Percentiles rank a stretch among this genome's conserved stretches.
phyloP scores from a whole-genome alignment of 352 stramenopile species.

The Elongisporangium anandrum region DNA sequence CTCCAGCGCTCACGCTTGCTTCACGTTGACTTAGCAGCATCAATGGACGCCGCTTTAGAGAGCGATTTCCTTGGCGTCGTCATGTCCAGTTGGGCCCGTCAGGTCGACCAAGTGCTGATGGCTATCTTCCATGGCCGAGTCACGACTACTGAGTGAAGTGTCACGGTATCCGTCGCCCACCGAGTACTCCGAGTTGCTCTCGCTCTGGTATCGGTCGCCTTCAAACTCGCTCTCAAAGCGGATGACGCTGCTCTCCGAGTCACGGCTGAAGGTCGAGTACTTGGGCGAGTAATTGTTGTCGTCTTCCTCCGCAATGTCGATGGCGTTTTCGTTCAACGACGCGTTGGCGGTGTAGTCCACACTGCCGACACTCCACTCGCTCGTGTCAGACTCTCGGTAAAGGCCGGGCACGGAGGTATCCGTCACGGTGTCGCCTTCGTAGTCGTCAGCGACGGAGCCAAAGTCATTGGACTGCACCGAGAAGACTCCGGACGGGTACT shows the following conservation, averaged over 20 bases:
- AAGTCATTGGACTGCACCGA: neutral
- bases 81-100: neutral
- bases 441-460: neutral
- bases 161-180: neutral
- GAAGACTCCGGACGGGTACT: neutral
- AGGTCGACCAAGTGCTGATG: neutral
- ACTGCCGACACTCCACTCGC: neutral
- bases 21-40: neutral
- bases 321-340: neutral
- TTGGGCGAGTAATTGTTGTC: neutral
- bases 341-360: neutral
- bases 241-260: neutral
- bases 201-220: neutral
- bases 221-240: neutral
- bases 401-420: neutral
- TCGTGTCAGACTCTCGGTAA: neutral
- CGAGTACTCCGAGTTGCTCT: neutral
- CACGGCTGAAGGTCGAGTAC: neutral
- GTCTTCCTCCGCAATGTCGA: neutral
- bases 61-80: neutral
- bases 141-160: neutral
- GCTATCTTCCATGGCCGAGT: neutral
- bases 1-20: neutral
- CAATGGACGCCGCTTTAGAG: neutral
- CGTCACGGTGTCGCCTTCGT: neutral